A percentile compares a stretch with the other conserved stretches of the same genome.
These are phyloP conservation scores for Coemansia sp. DNA, from an alignment of 192 early-diverging fungal genomes.

Conservation along the genomic window DNA sequence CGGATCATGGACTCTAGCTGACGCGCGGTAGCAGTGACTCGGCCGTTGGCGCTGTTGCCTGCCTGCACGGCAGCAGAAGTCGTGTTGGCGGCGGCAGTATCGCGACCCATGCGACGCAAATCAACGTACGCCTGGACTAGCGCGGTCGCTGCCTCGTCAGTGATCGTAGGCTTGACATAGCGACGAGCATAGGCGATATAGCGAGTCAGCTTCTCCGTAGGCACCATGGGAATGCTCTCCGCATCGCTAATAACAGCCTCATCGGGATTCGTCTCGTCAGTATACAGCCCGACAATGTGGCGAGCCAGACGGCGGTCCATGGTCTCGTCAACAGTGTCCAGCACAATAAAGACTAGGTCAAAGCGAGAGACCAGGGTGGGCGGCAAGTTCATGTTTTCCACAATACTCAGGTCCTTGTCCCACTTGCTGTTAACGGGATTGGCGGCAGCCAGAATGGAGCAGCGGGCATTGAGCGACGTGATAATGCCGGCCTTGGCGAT, in stretches of 20 bases:
- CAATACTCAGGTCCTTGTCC: conserved; percentile 81
- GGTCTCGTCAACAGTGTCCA: conserved; percentile 84
- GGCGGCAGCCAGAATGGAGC: conserved; percentile 93
- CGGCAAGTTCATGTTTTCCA: conserved; percentile 96
- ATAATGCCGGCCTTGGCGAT: conserved; percentile 98
- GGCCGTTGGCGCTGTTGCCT: conserved; percentile 50
- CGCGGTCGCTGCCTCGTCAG: conserved; percentile 73
- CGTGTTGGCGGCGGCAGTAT: conserved; percentile 19
- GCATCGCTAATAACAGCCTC: conserved; percentile 10
- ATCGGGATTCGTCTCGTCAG: conserved; percentile 45
- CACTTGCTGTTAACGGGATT: conserved; percentile 95
- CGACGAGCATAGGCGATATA: conserved; percentile 91
- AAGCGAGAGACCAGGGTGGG: conserved; percentile 92
- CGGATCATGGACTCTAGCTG: conserved; percentile 98
- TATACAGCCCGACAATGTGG: conserved; percentile 86
- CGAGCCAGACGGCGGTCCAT: conserved; percentile 85
- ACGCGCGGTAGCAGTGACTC: conserved; percentile 89
- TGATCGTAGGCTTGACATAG: conserved; percentile 72
- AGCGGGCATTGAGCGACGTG: conserved; percentile 93
- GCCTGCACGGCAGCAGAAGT: conserved; percentile 45
- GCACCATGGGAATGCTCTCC: conserved; percentile 37
- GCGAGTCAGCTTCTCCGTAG: conserved; percentile 80
- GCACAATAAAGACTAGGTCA: conserved; percentile 88
- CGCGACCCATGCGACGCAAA: conserved; percentile 73
- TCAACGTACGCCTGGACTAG: conserved; percentile 83